Percentiles rank a stretch among this genome's conserved stretches.
Evolutionary conservation across 805 yeast genomes (phyloP).

Genomic region (Pichia phayaonensis): DNA sequence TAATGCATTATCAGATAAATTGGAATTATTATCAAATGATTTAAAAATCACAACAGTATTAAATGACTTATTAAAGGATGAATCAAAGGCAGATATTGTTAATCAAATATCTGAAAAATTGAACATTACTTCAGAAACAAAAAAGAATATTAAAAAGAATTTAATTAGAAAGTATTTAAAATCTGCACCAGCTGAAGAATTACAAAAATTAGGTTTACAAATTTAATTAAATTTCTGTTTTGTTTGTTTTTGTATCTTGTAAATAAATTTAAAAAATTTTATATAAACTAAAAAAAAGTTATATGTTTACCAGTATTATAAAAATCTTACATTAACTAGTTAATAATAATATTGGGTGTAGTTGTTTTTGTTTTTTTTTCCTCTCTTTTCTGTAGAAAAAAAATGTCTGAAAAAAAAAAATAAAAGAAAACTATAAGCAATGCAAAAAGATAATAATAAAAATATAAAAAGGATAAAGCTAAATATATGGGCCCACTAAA

Average conservation of each 20-base stretch:
- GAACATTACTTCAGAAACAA: conserved; percentile 34
- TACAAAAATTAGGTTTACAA: conserved; percentile 20
- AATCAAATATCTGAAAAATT: conserved; percentile 29
- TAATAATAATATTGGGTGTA: not conserved
- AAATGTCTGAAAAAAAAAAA: not conserved
- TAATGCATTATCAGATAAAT: conserved; percentile 17
- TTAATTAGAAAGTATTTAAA: conserved; percentile 53
- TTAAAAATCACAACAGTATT: conserved; percentile 15
- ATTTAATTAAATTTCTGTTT: conserved; percentile 6
- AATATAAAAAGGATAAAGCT: not conserved
- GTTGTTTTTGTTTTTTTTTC: not conserved
- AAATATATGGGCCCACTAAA: not conserved
- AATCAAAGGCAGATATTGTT: conserved; percentile 28
- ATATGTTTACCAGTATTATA: not conserved
- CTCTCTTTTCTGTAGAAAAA: not conserved
- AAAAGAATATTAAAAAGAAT: conserved; percentile 59
- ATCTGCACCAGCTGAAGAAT: conserved; percentile 21
- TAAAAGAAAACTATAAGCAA: not conserved
- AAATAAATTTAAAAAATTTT: conserved; percentile 1
- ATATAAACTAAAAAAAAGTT: not conserved
- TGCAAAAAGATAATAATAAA: not conserved
- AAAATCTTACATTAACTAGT: no score
- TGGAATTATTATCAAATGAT: conserved; percentile 16
- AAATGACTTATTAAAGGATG: conserved; percentile 20
- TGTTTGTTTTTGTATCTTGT: conserved; percentile 1